Evolutionary conservation across 495 filamentous ascomycete species (phyloP), one percentile per base, ranked within the genome.

Genomic region (Elasticomyces elasticus): DNA sequence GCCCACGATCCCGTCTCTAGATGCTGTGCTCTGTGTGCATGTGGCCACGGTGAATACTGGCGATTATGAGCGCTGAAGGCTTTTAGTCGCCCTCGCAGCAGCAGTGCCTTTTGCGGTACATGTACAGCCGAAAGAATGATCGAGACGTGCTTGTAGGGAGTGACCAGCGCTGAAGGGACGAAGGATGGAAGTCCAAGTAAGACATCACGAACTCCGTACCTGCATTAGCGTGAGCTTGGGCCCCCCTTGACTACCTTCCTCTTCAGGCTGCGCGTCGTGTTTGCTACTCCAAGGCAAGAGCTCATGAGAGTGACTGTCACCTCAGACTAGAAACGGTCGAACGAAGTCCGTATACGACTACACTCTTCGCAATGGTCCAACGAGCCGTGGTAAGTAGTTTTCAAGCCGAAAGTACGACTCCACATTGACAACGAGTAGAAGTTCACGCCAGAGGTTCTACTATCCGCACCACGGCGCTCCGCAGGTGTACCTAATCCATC

Each of bases 391-490:
- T 40, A 15, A 33, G 30, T 15, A 33, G 30, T n/a, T n/a, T n/a
- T n/a, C n/a, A n/a, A n/a, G n/a, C n/a, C n/a, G 30, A 33, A 40
- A 12, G 3, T 5, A 15, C 19, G 4, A 5, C 4, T 40, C 35
- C 35, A 17, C 4, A 40, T 4, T 40, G 35, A 17, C 3, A 40
- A 13, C 19, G 4, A 3, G 13, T 17, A 40, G 17, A 69, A 66
- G 45, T 70, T 71, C 58, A 70, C 67, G 31, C 69, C 69, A 22
- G 64, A 70, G 66, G 84, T 90, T 33, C 78, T 97, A 50, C 80
- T 97, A 62, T 82, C 82, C 62, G 88, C 89, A 13, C 88, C 91
- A 26, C 80, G 91, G 30, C 81, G 91, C 37, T 86, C 85, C 38
- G 64, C 81, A 20, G 89, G 84, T 23, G 68, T 83, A 13, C 89